Base-by-base conservation (phyloP, 1,284 basidiomycete genomes). In the Thelephora terrestris region DNA sequence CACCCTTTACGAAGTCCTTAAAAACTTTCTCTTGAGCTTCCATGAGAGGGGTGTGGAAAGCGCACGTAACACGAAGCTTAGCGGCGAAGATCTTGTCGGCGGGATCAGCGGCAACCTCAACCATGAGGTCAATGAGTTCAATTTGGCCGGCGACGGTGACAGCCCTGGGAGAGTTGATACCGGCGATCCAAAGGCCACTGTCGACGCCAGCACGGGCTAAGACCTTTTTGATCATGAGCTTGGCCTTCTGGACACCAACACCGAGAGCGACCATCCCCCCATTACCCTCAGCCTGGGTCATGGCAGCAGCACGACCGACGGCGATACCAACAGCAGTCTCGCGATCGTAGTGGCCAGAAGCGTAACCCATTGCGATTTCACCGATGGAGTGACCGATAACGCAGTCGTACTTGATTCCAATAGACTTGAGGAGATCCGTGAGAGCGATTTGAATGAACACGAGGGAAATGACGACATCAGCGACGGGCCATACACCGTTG, bases 351-450 rank as follows among this genome's bases (percentile, higher is more conserved):
- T 62, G 62, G 7, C 61, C 62, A 1, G 62, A 62, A 29, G 61
- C 61, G 16, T 62, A 63, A 27, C 62, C 62, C 61, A 62, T 64
- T 4, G 58, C 61, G 36, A 62, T 62, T 43, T 62, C 62, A 23
- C 61, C 63, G 21, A 63, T 64, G 52, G 53, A 62, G 50, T 62
- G 60, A 21, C 63, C 63, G 29, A 64, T 53, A 4, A 63, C 63
- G 17, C 47, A 60, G 35, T 62, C 52, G 20, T 63, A 62, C 40
- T 48, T 38, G 23, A 64, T 60, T 29, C 61, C 61, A 38, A 62
- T 24, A 23, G 54, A 58, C 25, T 45, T 58, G 42, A 64, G 46
- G 25, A 62, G 58, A 24, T 62, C 61, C 34, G 61, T 55, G 46
- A 62, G 34, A 20, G 61, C 57, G 5, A 62, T 43, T 36, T 64